Evolutionary conservation across 352 stramenopile species (phyloP).

Genomic region (Plasmopara muralis): DNA sequence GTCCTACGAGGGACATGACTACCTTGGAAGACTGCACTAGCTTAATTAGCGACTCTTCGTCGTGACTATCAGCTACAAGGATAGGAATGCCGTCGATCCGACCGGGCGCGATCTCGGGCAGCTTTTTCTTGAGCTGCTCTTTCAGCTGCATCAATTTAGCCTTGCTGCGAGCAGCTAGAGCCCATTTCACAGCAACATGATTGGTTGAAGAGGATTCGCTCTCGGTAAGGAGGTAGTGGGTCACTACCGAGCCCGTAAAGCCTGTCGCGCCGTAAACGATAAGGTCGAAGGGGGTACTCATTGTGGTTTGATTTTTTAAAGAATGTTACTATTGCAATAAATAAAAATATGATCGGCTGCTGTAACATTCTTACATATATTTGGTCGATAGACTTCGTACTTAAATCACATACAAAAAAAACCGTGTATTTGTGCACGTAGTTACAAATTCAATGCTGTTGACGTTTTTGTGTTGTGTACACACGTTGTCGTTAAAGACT

Average conservation of each 20-base stretch:
- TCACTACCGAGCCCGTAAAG: conserved; percentile 81
- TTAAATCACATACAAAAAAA: too few species aligned
- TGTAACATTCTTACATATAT: too few species aligned
- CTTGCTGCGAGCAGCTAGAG: conserved; percentile 76
- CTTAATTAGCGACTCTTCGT: conserved; percentile 52
- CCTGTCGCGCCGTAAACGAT: conserved; percentile 87
- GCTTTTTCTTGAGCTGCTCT: conserved; percentile 39
- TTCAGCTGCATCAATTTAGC: conserved; percentile 66
- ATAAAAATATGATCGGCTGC: too few species aligned
- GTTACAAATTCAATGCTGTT: too few species aligned
- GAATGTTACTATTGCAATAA: too few species aligned
- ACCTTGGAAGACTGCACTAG: conserved; percentile 76
- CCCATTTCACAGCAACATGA: conserved; percentile 65
- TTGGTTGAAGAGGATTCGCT: conserved; percentile 26
- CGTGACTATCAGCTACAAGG: conserved; percentile 45
- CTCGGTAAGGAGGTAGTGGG: conserved; percentile 53
- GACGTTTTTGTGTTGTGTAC: too few species aligned
- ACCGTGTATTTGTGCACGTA: too few species aligned
- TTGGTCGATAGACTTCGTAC: too few species aligned
- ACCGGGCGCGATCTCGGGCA: conserved; percentile 27
- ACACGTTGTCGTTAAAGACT: too few species aligned
- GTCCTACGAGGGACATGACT: conserved; percentile 79
- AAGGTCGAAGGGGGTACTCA: conserved; percentile 47
- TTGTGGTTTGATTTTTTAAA: neutral
- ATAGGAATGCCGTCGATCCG: conserved; percentile 42